Percentiles rank a stretch among this genome's conserved stretches.
Conservation (phyloP, 441 rosid genomes). For the Pelargonium cotyledonis region DNA sequence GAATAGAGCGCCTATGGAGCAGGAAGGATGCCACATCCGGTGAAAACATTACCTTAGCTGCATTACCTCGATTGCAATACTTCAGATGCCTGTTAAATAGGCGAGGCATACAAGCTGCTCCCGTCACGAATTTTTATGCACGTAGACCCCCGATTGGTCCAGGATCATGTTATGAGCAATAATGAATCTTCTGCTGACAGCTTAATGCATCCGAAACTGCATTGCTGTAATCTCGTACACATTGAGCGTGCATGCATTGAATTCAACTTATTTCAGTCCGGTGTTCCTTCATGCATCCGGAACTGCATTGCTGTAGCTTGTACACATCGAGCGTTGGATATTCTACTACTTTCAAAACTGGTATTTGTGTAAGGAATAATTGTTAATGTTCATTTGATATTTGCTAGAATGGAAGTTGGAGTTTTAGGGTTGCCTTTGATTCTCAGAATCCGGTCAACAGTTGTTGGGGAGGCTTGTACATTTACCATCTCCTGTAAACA, state of each 20-base stretch:
- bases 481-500: background rate
- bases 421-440: background rate
- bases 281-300: constrained; percentile 9
- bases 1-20: constrained; percentile 78
- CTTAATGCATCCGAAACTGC: constrained; percentile 14
- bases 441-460: background rate
- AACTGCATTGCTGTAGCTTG: constrained; percentile 14
- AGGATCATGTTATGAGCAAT: constrained; percentile 77
- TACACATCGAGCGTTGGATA: constrained; percentile 8
- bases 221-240: constrained; percentile 10
- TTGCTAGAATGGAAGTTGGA: background rate
- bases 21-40: constrained; percentile 44
- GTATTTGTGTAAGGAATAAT: constrained; percentile 2
- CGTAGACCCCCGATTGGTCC: constrained; percentile 69
- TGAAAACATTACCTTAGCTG: constrained; percentile 38
- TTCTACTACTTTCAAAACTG: background rate
- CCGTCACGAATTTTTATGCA: constrained; percentile 51
- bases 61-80: constrained; percentile 61
- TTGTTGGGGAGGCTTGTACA: background rate
- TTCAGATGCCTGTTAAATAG: constrained; percentile 77
- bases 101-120: constrained; percentile 82
- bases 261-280: background rate
- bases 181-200: constrained; percentile 12
- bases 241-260: constrained; percentile 3
- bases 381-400: constrained; percentile 12